Evolutionary conservation across 306 rosid genomes (phyloP).

Genomic region (Sechiopsis laciniata): DNA sequence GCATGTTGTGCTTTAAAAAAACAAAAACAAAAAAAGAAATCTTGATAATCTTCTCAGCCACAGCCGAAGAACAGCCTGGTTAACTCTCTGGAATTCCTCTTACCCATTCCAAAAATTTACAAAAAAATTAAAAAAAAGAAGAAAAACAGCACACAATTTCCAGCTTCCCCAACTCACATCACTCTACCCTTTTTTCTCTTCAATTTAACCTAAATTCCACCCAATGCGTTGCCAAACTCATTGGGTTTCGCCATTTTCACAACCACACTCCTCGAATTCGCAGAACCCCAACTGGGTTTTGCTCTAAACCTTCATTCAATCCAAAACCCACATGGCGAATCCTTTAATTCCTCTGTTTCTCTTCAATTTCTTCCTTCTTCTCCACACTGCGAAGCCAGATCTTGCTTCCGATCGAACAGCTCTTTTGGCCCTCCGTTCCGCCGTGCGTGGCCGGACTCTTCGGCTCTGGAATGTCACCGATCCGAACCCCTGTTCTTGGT

Average conservation of each 20-base stretch:
- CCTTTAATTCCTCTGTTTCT: conserved; percentile 9
- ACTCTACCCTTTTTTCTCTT: too few relatives aligned
- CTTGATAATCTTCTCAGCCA: not conserved
- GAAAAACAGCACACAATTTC: conserved; percentile 20
- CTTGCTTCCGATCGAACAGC: conserved; percentile 43
- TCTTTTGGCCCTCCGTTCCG: conserved; percentile 36
- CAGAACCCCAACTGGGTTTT: conserved; percentile 22
- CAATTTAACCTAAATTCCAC: conserved; percentile 7
- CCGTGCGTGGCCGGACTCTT: conserved; percentile 42
- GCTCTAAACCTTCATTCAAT: conserved; percentile 14
- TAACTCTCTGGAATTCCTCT: conserved; percentile 22
- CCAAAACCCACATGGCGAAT: conserved; percentile 17
- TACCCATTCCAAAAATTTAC: not conserved
- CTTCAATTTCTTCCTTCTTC: conserved; percentile 3
- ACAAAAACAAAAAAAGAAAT: not conserved
- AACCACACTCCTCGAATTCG: not conserved
- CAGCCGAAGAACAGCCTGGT: conserved; percentile 28
- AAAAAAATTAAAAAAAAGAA: too few relatives aligned
- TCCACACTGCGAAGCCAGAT: conserved; percentile 33
- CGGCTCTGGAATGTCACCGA: conserved; percentile 36
- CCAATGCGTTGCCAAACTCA: conserved; percentile 13
- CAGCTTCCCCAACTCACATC: conserved; percentile 23
- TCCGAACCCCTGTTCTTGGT: conserved; percentile 34
- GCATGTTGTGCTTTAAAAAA: not conserved
- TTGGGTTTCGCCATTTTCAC: conserved; percentile 13